Conservation (phyloP, 179 eudicot genomes). For the Kewa caespitosa region DNA sequence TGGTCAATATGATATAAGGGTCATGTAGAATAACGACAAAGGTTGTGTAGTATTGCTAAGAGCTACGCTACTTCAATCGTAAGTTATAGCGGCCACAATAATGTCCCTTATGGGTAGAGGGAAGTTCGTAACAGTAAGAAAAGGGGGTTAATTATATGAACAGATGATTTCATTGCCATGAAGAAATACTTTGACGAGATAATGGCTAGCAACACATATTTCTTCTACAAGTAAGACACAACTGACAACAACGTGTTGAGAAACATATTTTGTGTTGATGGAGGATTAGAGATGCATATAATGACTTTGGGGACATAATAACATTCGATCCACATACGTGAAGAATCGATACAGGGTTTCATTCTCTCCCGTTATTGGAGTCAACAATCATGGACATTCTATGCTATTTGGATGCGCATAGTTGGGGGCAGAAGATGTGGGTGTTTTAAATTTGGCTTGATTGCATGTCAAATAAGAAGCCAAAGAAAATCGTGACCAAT, state of each 20-base stretch:
- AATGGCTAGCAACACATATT: background rate
- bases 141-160: background rate
- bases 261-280: constrained; percentile 16
- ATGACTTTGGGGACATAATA: constrained; percentile 14
- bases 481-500: background rate
- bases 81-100: background rate
- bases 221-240: constrained; percentile 13
- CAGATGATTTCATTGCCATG: constrained; percentile 7
- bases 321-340: constrained; percentile 13
- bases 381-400: constrained; percentile 23
- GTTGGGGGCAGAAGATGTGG: constrained; percentile 16
- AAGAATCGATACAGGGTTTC: constrained; percentile 10
- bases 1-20: too few species aligned
- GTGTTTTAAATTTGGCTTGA: constrained; percentile 20
- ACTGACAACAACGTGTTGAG: background rate
- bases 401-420: constrained; percentile 19
- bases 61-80: too few species aligned
- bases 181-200: background rate
- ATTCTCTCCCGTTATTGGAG: constrained; percentile 15
- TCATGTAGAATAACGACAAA: background rate
- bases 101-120: background rate
- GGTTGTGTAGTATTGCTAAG: background rate
- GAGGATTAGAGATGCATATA: constrained; percentile 9
- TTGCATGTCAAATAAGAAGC: constrained; percentile 5
- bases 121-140: background rate